Evolutionary conservation across 2,329 filamentous ascomycete genomes (phyloP), one percentile per base, ranked within the genome.

Genomic region (Penicillium sp.): DNA sequence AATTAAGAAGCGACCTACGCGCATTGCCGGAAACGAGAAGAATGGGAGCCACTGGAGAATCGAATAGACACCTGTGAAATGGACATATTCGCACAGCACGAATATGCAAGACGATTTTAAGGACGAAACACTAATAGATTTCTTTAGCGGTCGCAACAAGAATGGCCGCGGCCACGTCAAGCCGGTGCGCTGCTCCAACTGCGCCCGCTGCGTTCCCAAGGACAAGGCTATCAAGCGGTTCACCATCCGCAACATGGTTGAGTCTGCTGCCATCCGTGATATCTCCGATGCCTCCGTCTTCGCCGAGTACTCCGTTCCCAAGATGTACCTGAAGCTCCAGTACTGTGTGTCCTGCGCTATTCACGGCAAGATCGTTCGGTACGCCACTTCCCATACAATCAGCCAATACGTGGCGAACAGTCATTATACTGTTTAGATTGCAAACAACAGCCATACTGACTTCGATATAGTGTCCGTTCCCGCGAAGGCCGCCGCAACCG

Each of bases 281-380:
- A 99, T 99, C 85, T 97, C 93, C 70, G 95, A 99, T 81, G 95
- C 96, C 77, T 98, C 95, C 77, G 95, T 99, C 82, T 99, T 98
- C 84, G 82, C 90, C 76, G 95, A 99, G 86, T 99, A 99, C 87
- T 93, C 92, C 73, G 93, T 99, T 77, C 95, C 95, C 84, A 99
- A 99, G 91, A 99, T 99, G 96, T 99, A 99, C 91, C 86, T 99
- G 84, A 99, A 99, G 90, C 90, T 99, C 81, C 95, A 99, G 86
- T 99, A 99, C 91, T 99, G 95, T 82, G 95, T 99, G 79, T 98
- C 93, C 82, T 99, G 95, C 84, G 95, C 95, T 78, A 99, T 99
- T 72, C 95, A 99, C 87, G 95, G 95, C 87, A 99, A 99, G 90
- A 99, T 99, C 82, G 96, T 99, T 83, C 93, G 95, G 93, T 98